Conservation (phyloP, 2,329 filamentous ascomycete species). For the Talaromyces sp. region DNA sequence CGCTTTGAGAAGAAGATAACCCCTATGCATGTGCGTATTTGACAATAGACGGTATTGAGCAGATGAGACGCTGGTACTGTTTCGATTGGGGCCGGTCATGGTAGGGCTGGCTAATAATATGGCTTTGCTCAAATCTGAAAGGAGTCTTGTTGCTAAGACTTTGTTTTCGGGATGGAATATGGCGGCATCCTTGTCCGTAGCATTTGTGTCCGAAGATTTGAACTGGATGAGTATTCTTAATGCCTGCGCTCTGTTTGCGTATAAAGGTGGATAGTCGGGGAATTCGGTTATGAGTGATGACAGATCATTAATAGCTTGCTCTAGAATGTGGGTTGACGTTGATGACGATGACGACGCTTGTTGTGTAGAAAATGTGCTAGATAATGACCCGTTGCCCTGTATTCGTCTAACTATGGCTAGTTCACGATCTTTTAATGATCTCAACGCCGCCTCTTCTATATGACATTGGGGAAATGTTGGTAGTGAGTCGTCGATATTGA, state of each 20-base stretch:
- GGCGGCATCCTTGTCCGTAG: conserved; percentile 17
- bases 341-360: conserved; percentile 17
- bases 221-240: conserved; percentile 36
- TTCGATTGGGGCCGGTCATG: conserved; percentile 27
- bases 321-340: conserved; percentile 21
- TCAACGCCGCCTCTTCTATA: conserved; percentile 28
- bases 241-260: conserved; percentile 56
- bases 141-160: conserved; percentile 26
- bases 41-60: conserved; percentile 51
- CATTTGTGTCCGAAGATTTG: conserved; percentile 17
- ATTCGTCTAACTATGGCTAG: conserved; percentile 40
- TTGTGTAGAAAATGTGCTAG: conserved; percentile 9
- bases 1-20: conserved; percentile 42
- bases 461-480: conserved; percentile 42
- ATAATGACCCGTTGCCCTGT: conserved; percentile 23
- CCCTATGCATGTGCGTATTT: conserved; percentile 55
- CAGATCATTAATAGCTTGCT: conserved; percentile 38
- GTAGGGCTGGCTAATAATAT: conserved; percentile 46
- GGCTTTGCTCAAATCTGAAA: conserved; percentile 41
- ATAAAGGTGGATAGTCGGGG: conserved; percentile 53
- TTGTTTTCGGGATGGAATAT: conserved; percentile 27
- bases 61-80: conserved; percentile 40
- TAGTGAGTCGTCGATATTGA: conserved; percentile 36
- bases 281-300: conserved; percentile 41
- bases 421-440: conserved; percentile 39